Percentiles rank a stretch among this genome's conserved stretches.
phyloP scores from a whole-genome alignment of 306 rosid genomes.

The Rosa chinensis region DNA sequence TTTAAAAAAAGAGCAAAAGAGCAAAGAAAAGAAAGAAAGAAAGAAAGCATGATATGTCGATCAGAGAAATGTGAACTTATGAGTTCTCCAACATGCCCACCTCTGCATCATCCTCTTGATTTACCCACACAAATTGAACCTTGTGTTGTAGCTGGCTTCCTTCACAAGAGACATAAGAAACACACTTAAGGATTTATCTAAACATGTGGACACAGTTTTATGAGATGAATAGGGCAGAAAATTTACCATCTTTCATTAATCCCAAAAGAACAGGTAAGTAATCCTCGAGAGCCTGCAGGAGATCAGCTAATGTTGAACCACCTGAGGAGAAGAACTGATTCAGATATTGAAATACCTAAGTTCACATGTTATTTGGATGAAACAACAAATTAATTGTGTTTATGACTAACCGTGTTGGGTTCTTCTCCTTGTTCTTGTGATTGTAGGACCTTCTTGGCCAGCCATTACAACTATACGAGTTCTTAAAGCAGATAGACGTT shows the following conservation, averaged over 20 bases:
- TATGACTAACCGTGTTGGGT: slow-evolving; percentile 80
- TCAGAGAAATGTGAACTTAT: not conserved
- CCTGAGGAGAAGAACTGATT: slow-evolving; percentile 54
- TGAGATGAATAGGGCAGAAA: slow-evolving; percentile 12
- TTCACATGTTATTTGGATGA: slow-evolving; percentile 13
- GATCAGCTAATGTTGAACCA: slow-evolving; percentile 86
- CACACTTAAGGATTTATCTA: slow-evolving; percentile 24
- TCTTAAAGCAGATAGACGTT: slow-evolving; percentile 81
- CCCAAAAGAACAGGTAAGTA: slow-evolving; percentile 94
- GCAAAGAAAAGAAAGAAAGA: not conserved
- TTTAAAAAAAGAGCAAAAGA: too few relatives aligned
- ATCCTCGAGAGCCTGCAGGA: slow-evolving; percentile 87
- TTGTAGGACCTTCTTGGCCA: slow-evolving; percentile 90
- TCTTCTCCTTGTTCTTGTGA: slow-evolving; percentile 86
- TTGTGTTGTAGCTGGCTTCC: slow-evolving; percentile 93
- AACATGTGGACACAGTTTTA: slow-evolving; percentile 26
- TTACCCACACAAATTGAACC: slow-evolving; percentile 85
- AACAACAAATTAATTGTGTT: slow-evolving; percentile 15
- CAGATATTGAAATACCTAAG: slow-evolving; percentile 34
- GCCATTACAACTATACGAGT: slow-evolving; percentile 95
- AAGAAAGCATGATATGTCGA: not conserved
- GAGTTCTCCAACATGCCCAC: slow-evolving; percentile 35
- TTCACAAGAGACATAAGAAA: slow-evolving; percentile 38
- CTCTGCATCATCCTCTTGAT: slow-evolving; percentile 96
- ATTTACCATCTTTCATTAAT: slow-evolving; percentile 87